phyloP scores from a whole-genome alignment of 1,284 basidiomycete genomes.

The Pseudozyma sp. region DNA sequence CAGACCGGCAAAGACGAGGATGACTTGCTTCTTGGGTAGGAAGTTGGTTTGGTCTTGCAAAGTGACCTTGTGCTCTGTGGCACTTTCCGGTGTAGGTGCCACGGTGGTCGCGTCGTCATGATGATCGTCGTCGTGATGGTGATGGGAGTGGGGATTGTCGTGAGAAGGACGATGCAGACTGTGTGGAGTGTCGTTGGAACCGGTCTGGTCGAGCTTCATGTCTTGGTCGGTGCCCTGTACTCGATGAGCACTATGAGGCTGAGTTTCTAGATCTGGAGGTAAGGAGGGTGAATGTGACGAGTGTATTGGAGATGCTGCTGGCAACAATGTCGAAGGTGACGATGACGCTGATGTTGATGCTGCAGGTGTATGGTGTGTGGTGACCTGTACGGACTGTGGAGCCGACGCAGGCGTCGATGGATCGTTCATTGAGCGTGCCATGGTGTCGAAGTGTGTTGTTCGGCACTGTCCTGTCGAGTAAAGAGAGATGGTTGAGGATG shows the following conservation, averaged over 20 bases:
- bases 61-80: slow-evolving; percentile 39
- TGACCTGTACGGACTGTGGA: too few species aligned
- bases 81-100: slow-evolving; percentile 32
- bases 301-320: slow-evolving; percentile 15
- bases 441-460: neutral
- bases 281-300: slow-evolving; percentile 9
- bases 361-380: too few species aligned
- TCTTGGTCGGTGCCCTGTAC: slow-evolving; percentile 1
- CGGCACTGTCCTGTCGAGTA: too few species aligned
- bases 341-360: neutral
- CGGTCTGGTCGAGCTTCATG: slow-evolving; percentile 16
- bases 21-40: slow-evolving; percentile 76
- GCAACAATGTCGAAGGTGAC: too few species aligned
- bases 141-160: neutral
- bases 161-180: slow-evolving; percentile 13
- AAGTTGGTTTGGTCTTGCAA: slow-evolving; percentile 82
- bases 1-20: slow-evolving; percentile 76
- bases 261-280: slow-evolving; percentile 22
- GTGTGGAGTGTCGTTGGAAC: slow-evolving; percentile 8
- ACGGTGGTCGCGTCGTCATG: slow-evolving; percentile 20
- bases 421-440: neutral
- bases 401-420: neutral
- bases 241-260: slow-evolving; percentile 7
- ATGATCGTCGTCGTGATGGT: slow-evolving; percentile 12
- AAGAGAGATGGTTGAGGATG: too few species aligned